These are phyloP conservation scores for Cystoisospora suis DNA, from an alignment of 169 alveolate species.

Conservation along the genomic window DNA sequence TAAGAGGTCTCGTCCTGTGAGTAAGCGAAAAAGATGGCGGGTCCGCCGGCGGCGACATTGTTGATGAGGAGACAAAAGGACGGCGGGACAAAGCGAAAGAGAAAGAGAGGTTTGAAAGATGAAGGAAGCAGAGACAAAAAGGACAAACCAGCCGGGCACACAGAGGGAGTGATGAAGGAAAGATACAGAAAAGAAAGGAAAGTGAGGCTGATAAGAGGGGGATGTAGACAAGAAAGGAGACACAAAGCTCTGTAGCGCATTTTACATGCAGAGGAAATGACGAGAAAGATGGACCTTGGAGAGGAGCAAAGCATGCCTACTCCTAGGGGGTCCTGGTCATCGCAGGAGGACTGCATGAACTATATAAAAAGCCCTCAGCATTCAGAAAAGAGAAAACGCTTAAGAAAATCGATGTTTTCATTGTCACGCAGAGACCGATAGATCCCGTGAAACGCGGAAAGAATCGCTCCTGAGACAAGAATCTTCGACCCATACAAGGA, in stretches of 20 bases:
- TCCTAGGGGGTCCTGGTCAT: too few species aligned
- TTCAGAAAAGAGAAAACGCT: too few species aligned
- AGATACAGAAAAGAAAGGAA: not conserved
- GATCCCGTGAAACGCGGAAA: too few species aligned
- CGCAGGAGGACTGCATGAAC: too few species aligned
- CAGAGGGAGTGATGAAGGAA: not conserved
- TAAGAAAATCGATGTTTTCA: too few species aligned
- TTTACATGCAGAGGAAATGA: not conserved
- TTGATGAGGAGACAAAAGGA: not conserved
- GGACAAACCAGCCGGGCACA: not conserved
- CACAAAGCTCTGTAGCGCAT: not conserved
- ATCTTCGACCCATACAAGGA: too few species aligned
- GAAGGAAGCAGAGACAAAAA: not conserved
- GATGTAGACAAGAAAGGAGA: not conserved
- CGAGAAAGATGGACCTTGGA: not conserved
- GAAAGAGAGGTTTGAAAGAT: not conserved
- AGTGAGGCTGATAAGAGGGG: not conserved
- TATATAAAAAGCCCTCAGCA: too few species aligned
- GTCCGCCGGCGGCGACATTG: not conserved
- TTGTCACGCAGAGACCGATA: too few species aligned
- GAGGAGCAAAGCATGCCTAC: too few species aligned
- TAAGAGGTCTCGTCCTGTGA: not conserved
- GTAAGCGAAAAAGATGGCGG: not conserved
- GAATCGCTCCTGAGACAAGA: too few species aligned
- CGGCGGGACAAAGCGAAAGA: not conserved